phyloP scores from a whole-genome alignment of 441 rosid genomes.

The Corymbia citriodora region DNA sequence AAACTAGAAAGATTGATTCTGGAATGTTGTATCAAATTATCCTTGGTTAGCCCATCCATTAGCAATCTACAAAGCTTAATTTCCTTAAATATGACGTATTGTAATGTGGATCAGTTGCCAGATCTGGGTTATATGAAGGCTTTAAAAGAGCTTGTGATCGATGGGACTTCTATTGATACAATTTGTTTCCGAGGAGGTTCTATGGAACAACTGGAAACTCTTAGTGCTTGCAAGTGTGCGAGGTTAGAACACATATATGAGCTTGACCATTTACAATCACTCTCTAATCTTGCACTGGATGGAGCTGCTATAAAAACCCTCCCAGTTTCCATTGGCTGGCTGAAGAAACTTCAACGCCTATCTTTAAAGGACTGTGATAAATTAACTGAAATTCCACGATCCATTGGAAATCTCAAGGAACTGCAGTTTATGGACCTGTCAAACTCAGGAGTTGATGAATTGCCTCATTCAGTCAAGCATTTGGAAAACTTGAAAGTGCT shows the following conservation, averaged over 20 bases:
- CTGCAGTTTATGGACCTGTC: not conserved
- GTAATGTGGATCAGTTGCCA: not conserved
- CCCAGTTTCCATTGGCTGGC: not conserved
- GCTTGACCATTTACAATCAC: not conserved
- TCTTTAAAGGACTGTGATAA: not conserved
- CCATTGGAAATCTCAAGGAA: not conserved
- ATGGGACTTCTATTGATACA: not conserved
- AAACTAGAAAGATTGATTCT: not conserved
- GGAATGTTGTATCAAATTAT: not conserved
- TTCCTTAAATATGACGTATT: not conserved
- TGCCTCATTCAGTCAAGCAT: not conserved
- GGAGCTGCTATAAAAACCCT: not conserved
- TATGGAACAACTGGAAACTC: not conserved
- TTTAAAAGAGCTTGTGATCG: not conserved
- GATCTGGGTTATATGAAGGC: not conserved
- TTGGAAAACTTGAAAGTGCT: not conserved
- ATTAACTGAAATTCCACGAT: not conserved
- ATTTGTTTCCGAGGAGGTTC: accelerated
- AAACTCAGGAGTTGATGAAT: not conserved
- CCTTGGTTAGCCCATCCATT: accelerated
- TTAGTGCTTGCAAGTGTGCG: not conserved
- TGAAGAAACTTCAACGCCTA: not conserved
- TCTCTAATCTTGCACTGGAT: not conserved
- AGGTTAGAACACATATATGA: not conserved
- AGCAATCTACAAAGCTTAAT: accelerated